These are phyloP conservation scores for Chalaropsis ovoidea DNA, from an alignment of 2,329 filamentous ascomycete species.

Conservation along the genomic window DNA sequence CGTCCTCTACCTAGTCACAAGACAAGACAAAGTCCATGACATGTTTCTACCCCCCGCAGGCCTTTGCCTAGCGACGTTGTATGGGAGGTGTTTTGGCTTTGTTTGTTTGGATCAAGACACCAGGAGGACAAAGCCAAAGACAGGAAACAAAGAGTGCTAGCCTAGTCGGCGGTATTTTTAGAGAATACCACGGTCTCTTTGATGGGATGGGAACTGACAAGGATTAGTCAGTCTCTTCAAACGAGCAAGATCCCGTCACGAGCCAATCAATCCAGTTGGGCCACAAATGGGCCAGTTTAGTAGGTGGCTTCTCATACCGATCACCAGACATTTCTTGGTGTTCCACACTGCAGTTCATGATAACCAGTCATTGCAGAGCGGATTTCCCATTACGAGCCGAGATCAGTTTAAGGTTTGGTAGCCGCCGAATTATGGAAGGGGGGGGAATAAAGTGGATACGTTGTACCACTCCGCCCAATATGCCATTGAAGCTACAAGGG, in stretches of 20 bases:
- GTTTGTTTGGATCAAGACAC: neutral
- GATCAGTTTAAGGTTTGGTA: neutral
- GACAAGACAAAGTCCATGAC: constrained; percentile 1
- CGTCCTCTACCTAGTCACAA: neutral
- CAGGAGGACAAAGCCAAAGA: neutral
- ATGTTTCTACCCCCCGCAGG: neutral
- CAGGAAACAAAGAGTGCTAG: neutral
- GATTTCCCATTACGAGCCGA: neutral
- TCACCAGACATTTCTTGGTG: neutral
- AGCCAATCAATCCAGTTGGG: neutral
- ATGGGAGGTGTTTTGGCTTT: neutral
- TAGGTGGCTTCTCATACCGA: neutral
- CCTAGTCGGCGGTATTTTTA: neutral
- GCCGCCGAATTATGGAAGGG: neutral
- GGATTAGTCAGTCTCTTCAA: no score
- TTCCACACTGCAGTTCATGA: neutral
- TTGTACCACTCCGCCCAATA: neutral
- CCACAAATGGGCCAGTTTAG: neutral
- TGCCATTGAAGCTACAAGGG: neutral
- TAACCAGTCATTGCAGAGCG: neutral
- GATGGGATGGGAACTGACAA: no score
- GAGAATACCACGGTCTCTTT: neutral
- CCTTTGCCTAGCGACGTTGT: neutral
- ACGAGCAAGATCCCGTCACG: no score
- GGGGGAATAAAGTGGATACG: neutral